Evolutionary conservation across 768 basidiomycete genomes (phyloP).

Genomic region (Austroboletus eburneus): DNA sequence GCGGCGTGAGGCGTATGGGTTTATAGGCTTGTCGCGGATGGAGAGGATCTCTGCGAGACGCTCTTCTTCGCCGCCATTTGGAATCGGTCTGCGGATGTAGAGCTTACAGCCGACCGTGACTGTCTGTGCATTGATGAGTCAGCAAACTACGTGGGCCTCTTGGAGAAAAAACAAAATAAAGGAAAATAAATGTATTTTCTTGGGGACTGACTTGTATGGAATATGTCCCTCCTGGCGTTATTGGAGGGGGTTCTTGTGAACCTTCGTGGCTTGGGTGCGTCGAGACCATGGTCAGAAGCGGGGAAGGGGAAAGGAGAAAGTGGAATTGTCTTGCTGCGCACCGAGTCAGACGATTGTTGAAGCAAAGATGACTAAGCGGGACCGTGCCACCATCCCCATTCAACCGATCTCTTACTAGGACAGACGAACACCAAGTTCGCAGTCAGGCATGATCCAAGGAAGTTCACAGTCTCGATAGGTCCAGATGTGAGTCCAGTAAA

Average conservation of each 20-base stretch:
- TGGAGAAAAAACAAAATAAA: constrained; percentile 22
- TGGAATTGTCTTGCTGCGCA: constrained; percentile 6
- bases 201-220: constrained; percentile 57
- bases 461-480: too few species aligned
- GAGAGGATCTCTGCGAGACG: constrained; percentile 95
- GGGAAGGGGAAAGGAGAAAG: background rate
- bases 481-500: too few species aligned
- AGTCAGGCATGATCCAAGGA: too few species aligned
- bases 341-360: constrained; percentile 1
- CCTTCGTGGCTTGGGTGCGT: constrained; percentile 30
- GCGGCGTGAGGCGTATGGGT: constrained; percentile 48
- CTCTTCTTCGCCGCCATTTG: constrained; percentile 77
- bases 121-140: constrained; percentile 50
- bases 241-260: constrained; percentile 51
- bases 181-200: constrained; percentile 2
- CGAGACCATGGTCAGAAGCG: constrained; percentile 26
- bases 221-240: constrained; percentile 74
- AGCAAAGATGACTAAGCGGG: constrained; percentile 20
- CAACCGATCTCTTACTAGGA: too few species aligned
- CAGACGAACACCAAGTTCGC: too few species aligned
- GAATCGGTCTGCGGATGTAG: constrained; percentile 76
- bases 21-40: constrained; percentile 81
- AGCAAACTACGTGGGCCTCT: constrained; percentile 17
- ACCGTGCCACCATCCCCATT: too few species aligned
- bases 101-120: constrained; percentile 95